Evolutionary conservation across 2,329 filamentous ascomycete species (phyloP).

Genomic region (Cladosporium sp.): DNA sequence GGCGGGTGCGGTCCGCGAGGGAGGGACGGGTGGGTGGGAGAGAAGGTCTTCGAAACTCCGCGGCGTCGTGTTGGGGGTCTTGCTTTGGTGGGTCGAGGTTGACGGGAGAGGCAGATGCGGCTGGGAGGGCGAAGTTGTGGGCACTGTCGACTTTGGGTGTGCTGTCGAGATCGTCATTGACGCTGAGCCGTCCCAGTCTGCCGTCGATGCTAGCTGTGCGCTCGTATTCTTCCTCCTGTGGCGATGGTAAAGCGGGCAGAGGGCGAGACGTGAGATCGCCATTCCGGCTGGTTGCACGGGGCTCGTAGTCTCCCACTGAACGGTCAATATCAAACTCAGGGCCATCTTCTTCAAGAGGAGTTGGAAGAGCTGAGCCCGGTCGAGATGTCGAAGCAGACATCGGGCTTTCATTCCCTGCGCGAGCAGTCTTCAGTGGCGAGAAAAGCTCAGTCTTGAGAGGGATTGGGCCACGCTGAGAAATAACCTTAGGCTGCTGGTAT

Average conservation of each 20-base stretch:
- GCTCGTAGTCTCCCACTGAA: too few relatives aligned
- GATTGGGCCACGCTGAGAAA: constrained; percentile 25
- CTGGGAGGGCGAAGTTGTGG: not conserved
- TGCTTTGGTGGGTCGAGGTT: constrained; percentile 4
- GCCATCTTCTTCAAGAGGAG: constrained; percentile 4
- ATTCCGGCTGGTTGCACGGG: not conserved
- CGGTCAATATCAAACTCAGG: too few relatives aligned
- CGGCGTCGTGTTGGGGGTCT: not conserved
- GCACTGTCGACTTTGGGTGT: not conserved
- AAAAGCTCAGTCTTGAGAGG: constrained; percentile 31
- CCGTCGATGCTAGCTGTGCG: not conserved
- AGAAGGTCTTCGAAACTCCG: not conserved
- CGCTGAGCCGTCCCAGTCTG: not conserved
- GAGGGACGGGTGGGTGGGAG: constrained; percentile 29
- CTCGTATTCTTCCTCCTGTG: constrained; percentile 1
- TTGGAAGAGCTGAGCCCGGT: not conserved
- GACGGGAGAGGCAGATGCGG: not conserved
- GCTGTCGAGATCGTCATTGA: not conserved
- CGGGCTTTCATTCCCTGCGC: constrained; percentile 10
- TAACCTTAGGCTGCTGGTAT: constrained; percentile 29
- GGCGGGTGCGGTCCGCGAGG: constrained; percentile 43
- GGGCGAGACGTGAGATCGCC: not conserved
- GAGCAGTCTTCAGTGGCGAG: constrained; percentile 28
- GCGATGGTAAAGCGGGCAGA: not conserved
- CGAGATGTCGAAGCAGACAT: constrained; percentile 4